These are phyloP conservation scores for Orbilia ellipsospora DNA, from an alignment of 2,329 filamentous ascomycete genomes.

Conservation along the genomic window DNA sequence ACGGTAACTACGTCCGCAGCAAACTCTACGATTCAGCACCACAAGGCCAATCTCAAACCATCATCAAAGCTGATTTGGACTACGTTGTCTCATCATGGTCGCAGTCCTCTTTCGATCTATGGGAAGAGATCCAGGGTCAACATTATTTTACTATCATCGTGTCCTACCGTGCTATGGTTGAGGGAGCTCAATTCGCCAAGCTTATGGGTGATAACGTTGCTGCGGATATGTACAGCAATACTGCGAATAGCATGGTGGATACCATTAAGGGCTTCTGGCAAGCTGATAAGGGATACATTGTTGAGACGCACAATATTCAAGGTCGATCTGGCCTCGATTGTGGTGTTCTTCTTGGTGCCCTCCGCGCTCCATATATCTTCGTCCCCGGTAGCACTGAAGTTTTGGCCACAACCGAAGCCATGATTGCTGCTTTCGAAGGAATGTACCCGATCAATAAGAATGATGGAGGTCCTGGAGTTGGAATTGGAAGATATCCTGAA, in stretches of 20 bases:
- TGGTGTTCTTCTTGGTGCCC: conserved; percentile 75
- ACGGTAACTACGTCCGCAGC: conserved; percentile 60
- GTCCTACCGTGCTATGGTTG: conserved; percentile 72
- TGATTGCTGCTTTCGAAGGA: conserved; percentile 78
- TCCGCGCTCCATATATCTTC: conserved; percentile 78
- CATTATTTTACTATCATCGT: conserved; percentile 82
- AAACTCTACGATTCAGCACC: conserved; percentile 62
- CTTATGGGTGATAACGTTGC: conserved; percentile 71
- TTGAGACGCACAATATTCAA: conserved; percentile 74
- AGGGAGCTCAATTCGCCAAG: conserved; percentile 74
- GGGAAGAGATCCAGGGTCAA: conserved; percentile 65
- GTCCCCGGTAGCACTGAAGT: conserved; percentile 78
- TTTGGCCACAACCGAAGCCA: conserved; percentile 79
- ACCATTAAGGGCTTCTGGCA: conserved; percentile 81
- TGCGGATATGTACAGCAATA: conserved; percentile 67
- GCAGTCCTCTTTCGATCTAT: conserved; percentile 63
- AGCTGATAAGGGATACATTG: conserved; percentile 69
- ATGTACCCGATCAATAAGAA: conserved; percentile 77
- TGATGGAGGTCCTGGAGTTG: conserved; percentile 68
- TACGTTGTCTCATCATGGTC: conserved; percentile 64
- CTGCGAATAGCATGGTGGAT: conserved; percentile 76
- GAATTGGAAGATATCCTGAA: conserved; percentile 76
- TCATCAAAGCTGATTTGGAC: conserved; percentile 65
- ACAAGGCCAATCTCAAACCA: conserved; percentile 60
- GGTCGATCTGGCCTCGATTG: conserved; percentile 76